phyloP scores from a whole-genome alignment of 176 grass and related monocot species.

The Rhynchospora pubera region DNA sequence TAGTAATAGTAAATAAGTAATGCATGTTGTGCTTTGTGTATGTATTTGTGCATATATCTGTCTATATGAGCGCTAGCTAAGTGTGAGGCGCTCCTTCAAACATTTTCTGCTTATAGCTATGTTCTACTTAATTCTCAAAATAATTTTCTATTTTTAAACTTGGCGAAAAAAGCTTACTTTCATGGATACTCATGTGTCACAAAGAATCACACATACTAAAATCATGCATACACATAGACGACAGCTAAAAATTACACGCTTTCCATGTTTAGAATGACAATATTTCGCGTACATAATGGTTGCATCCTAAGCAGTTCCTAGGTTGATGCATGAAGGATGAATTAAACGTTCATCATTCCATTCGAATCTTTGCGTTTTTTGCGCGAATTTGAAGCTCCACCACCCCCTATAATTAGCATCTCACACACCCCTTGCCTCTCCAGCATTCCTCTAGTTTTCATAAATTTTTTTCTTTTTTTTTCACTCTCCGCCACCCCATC shows the following conservation, averaged over 20 bases:
- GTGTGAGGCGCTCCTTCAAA: neutral
- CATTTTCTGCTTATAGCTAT: neutral
- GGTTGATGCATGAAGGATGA: neutral
- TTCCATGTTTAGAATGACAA: slow-evolving; percentile 18
- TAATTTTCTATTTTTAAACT: neutral
- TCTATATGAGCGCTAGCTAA: neutral
- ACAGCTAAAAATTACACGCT: slow-evolving; percentile 1
- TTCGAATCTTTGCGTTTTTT: neutral
- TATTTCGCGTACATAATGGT: neutral
- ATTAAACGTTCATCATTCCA: neutral
- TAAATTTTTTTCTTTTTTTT: neutral
- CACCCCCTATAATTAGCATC: slow-evolving; percentile 9
- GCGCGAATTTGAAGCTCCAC: slow-evolving; percentile 18
- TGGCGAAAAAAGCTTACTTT: neutral
- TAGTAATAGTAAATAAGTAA: neutral
- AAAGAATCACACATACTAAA: neutral
- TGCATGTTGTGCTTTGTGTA: neutral
- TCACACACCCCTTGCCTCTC: neutral
- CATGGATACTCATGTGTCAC: neutral
- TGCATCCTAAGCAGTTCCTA: slow-evolving; percentile 10
- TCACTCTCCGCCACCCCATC: neutral
- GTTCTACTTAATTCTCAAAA: neutral
- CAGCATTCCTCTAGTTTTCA: neutral
- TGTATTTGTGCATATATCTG: too few species aligned
- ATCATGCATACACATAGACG: neutral